A percentile compares a stretch with the other conserved stretches of the same genome.
Evolutionary conservation across 1,139 yeast species (phyloP).

Genomic region (Geotrichum bryndzae): DNA sequence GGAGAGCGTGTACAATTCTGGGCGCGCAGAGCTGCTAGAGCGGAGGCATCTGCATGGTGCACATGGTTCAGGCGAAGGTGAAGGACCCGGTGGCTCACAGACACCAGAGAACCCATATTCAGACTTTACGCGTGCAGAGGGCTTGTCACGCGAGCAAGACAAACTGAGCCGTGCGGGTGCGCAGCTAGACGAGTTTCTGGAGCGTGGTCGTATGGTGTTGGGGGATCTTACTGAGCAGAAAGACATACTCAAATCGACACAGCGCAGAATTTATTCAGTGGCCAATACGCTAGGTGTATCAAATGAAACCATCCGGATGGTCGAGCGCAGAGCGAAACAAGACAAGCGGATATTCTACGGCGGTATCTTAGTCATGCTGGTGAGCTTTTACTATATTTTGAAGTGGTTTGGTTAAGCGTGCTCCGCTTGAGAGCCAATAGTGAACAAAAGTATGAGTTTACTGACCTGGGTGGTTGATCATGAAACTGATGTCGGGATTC

Average conservation of each 20-base stretch:
- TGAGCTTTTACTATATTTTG: slow-evolving; percentile 64
- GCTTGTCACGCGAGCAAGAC: slow-evolving; percentile 60
- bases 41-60: slow-evolving; percentile 36
- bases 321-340: slow-evolving; percentile 79
- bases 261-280: slow-evolving; percentile 58
- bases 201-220: slow-evolving; percentile 80
- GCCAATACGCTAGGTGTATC: slow-evolving; percentile 83
- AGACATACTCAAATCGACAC: slow-evolving; percentile 59
- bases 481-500: not conserved
- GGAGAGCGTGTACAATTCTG: slow-evolving; percentile 42
- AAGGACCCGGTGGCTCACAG: not conserved
- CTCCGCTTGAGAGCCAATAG: not conserved
- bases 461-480: not conserved
- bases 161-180: slow-evolving; percentile 66
- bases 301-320: slow-evolving; percentile 71
- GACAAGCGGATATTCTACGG: slow-evolving; percentile 87
- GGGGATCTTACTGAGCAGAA: slow-evolving; percentile 86
- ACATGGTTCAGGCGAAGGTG: not conserved
- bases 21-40: slow-evolving; percentile 57
- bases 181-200: slow-evolving; percentile 82
- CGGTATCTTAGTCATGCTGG: slow-evolving; percentile 57
- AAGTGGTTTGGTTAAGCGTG: slow-evolving; percentile 51
- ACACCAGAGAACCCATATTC: slow-evolving; percentile 58
- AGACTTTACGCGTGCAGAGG: slow-evolving; percentile 44
- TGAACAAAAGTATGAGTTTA: not conserved